Base-by-base conservation (phyloP, 352 stramenopile genomes). In the Thalassiosira hispida region DNA sequence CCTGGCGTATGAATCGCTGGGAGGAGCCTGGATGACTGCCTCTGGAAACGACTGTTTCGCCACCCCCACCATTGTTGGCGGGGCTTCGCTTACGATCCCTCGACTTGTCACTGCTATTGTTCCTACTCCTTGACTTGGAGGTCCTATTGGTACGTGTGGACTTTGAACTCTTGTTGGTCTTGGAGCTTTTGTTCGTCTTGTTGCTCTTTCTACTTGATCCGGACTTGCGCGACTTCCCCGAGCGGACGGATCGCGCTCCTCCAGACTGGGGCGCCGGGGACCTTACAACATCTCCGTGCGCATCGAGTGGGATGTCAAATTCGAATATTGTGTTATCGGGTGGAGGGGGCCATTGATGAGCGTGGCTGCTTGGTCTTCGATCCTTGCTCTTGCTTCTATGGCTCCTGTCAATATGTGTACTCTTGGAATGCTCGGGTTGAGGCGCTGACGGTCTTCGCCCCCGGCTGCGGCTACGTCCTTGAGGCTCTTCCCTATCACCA, bases 271-370 rank as follows among this genome's bases (percentile, higher is more conserved):
- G n/a, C n/a, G n/a, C n/a, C n/a, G n/a, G n/a, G 1, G 46, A 11
- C 27, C 20, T 20, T 23, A 31, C 33, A 8, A 66, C 23, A 55
- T 55, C 35, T 20, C 38, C 57, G 7, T 67, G 55, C 27, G 62
- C 76, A 5, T 75, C 68, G 5, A 84, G 22, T 18, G 77, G 63
- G 11, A 85, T 70, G n/a, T 78, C 77, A 46, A 85, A 85, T 75
- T 85, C 77, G 53, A 85, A 81, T 44, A 85, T 69, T 61, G 52
- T 9, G 18, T 22, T 61, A 61, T 61, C 52, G 9, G 73, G 73
- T 25, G 44, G 20, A 31, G 20, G 51, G 6, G 9, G 6, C 22
- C 47, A 9, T 6, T 22, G 9, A 6, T 56, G 9, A 9, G 22
- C 9, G 47, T 38, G 8, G 31, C 8, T 38, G 3, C 31, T 38